phyloP scores from a whole-genome alignment of 108 stramenopile species.

The Discostella pseudostelligera region DNA sequence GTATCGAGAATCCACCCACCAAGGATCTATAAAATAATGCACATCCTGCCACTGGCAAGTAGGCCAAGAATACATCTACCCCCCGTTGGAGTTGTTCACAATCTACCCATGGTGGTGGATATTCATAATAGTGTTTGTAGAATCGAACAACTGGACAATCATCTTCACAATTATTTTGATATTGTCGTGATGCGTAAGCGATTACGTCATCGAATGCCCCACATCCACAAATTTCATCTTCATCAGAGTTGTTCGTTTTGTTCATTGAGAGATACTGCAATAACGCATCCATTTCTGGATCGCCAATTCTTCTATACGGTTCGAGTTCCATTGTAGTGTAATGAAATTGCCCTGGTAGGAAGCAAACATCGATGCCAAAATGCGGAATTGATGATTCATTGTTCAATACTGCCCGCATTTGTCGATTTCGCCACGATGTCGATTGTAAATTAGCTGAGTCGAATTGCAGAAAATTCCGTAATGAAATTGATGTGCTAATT shows the following conservation, averaged over 20 bases:
- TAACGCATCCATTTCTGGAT: slow-evolving; percentile 60
- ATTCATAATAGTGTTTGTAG: slow-evolving; percentile 34
- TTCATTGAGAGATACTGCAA: slow-evolving; percentile 38
- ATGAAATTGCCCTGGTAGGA: slow-evolving; percentile 38
- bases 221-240: slow-evolving; percentile 12
- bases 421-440: slow-evolving; percentile 4
- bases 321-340: slow-evolving; percentile 54
- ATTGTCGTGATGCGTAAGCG: slow-evolving; percentile 8
- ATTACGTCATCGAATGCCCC: slow-evolving; percentile 64
- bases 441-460: slow-evolving; percentile 16
- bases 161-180: slow-evolving; percentile 1
- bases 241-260: slow-evolving; percentile 18
- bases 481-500: neutral
- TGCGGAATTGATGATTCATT: slow-evolving; percentile 17
- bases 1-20: slow-evolving; percentile 77
- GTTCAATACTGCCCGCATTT: slow-evolving; percentile 10
- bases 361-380: slow-evolving; percentile 28
- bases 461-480: slow-evolving; percentile 7
- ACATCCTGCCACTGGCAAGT: slow-evolving; percentile 55
- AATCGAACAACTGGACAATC: slow-evolving; percentile 11
- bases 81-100: slow-evolving; percentile 68
- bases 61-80: slow-evolving; percentile 70
- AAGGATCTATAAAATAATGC: slow-evolving; percentile 69
- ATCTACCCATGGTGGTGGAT: slow-evolving; percentile 74
- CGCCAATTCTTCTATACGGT: slow-evolving; percentile 66